Conservation (phyloP, 495 filamentous ascomycete species). For the Talaromyces liani region DNA sequence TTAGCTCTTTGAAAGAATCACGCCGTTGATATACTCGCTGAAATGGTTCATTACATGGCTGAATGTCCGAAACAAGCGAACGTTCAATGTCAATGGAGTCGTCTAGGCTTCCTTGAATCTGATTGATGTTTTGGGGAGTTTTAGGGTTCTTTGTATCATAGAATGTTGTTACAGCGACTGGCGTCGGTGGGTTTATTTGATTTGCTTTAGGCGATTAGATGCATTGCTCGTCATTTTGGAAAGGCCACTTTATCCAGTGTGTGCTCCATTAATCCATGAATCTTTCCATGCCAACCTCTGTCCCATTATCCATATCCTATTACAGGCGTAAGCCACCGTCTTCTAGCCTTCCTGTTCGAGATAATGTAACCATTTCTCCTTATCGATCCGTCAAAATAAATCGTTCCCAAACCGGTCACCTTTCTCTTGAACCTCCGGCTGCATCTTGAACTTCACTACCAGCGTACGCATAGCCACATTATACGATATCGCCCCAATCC, state of each 20-base stretch:
- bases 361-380: not conserved
- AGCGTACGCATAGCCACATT: conserved; percentile 1
- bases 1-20: too few species aligned
- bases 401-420: conserved; percentile 2
- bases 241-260: not conserved
- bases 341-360: not conserved
- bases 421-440: not conserved
- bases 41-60: not conserved
- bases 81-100: not conserved
- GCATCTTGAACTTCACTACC: not conserved
- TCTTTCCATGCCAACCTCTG: not conserved
- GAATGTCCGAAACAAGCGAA: not conserved
- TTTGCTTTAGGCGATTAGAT: not conserved
- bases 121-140: not conserved
- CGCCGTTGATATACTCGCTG: not conserved
- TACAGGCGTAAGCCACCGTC: not conserved
- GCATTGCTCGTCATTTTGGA: not conserved
- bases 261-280: not conserved
- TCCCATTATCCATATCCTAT: not conserved
- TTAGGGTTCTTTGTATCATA: not conserved
- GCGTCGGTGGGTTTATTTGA: not conserved
- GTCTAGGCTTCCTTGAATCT: not conserved
- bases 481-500: not conserved
- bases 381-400: not conserved
- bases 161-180: not conserved